Evolutionary conservation across 1,284 basidiomycete species (phyloP).

Genomic region (Trichosporon coremiiforme): DNA sequence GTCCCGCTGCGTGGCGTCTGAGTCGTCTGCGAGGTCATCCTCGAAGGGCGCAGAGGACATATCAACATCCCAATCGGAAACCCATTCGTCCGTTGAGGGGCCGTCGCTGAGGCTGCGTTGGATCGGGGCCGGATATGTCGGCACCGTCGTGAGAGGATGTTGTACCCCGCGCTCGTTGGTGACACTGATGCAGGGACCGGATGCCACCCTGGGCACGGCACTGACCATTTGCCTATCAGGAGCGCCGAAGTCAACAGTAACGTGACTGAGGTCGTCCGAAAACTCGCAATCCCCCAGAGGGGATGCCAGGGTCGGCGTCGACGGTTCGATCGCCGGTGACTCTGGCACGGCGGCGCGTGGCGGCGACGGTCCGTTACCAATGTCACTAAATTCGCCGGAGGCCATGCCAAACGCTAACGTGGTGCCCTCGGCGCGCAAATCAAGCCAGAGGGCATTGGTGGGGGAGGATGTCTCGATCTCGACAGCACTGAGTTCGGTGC

Average conservation of each 20-base stretch:
- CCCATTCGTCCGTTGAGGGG: neutral
- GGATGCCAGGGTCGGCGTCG: neutral
- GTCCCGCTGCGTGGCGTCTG: neutral
- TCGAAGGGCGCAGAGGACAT: neutral
- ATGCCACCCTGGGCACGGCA: neutral
- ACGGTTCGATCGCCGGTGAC: neutral
- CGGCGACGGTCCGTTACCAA: neutral
- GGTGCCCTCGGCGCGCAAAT: neutral
- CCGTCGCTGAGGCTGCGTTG: neutral
- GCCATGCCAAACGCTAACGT: neutral
- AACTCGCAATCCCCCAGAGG: neutral
- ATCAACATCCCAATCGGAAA: neutral
- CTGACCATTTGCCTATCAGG: neutral
- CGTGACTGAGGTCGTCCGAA: neutral
- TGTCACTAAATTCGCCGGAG: neutral
- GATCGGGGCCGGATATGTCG: neutral
- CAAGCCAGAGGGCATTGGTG: neutral
- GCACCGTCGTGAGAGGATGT: neutral
- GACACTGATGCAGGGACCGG: neutral
- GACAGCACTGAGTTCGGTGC: neutral
- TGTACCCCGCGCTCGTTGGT: neutral
- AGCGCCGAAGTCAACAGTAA: neutral
- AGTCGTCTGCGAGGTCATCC: conserved; percentile 1
- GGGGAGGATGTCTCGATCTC: neutral
- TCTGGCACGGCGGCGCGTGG: neutral